Evolutionary conservation across 2,329 filamentous ascomycete species (phyloP).

Genomic region (Stromatinia cepivora): DNA sequence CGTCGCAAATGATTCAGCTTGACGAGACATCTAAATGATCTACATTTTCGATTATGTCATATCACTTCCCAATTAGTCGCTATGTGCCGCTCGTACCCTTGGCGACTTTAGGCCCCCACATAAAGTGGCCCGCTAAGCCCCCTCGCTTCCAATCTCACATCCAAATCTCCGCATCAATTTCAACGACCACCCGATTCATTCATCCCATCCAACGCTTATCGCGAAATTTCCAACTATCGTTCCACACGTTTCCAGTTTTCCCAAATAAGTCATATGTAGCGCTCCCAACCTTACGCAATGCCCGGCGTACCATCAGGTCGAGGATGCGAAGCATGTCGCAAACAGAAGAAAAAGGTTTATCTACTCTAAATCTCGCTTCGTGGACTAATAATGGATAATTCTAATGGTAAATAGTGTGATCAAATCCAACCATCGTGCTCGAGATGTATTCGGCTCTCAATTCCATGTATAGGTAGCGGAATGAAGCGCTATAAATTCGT

Average conservation of each 20-base stretch:
- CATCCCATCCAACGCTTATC: background rate
- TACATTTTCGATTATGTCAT: slow-evolving; percentile 5
- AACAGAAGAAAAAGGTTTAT: slow-evolving; percentile 55
- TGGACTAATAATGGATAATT: background rate
- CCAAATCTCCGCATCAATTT: too few relatives aligned
- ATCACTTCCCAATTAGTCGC: background rate
- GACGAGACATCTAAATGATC: background rate
- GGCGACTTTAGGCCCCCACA: background rate
- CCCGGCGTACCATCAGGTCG: slow-evolving; percentile 53
- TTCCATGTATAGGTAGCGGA: slow-evolving; percentile 1
- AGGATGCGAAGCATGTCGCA: slow-evolving; percentile 53
- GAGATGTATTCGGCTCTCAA: background rate
- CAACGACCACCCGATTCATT: background rate
- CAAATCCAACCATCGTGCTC: background rate
- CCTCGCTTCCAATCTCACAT: background rate
- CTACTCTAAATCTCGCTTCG: slow-evolving; percentile 1
- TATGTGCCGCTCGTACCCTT: background rate
- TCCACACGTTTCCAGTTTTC: background rate
- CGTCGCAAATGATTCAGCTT: background rate
- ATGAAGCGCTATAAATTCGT: slow-evolving; percentile 1
- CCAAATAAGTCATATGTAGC: background rate
- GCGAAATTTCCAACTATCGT: too few relatives aligned
- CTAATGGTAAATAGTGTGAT: background rate
- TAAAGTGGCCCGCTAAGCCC: background rate
- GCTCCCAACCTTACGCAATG: slow-evolving; percentile 41